These are phyloP conservation scores for Calonectria hawksworthii DNA, from an alignment of 2,329 filamentous ascomycete species.

Conservation along the genomic window DNA sequence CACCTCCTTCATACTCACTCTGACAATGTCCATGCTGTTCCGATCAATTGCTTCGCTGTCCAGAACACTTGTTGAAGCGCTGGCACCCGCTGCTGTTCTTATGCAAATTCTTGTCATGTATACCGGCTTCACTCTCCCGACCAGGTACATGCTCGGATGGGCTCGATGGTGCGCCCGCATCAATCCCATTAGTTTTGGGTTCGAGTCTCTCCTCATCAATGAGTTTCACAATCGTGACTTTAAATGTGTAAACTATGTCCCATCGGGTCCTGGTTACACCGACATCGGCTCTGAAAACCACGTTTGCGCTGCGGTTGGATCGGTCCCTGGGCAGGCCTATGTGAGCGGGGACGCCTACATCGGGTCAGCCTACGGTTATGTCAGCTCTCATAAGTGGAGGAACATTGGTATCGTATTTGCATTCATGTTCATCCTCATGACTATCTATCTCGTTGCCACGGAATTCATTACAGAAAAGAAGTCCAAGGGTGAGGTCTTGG, in stretches of 20 bases:
- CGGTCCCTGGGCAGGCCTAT: not conserved
- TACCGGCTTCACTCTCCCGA: slow-evolving; percentile 64
- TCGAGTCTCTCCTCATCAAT: slow-evolving; percentile 75
- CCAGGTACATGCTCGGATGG: slow-evolving; percentile 69
- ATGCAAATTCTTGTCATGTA: slow-evolving; percentile 44
- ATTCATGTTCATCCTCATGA: slow-evolving; percentile 49
- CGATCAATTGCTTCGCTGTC: slow-evolving; percentile 57
- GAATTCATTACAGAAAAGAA: slow-evolving; percentile 62
- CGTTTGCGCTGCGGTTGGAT: slow-evolving; percentile 12
- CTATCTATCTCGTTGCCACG: slow-evolving; percentile 61
- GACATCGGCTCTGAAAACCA: not conserved
- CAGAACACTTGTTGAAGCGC: not conserved
- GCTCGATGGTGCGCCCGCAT: slow-evolving; percentile 76
- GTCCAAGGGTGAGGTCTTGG: slow-evolving; percentile 72
- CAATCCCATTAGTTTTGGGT: slow-evolving; percentile 74
- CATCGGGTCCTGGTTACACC: slow-evolving; percentile 6
- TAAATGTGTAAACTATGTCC: slow-evolving; percentile 31
- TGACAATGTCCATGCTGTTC: slow-evolving; percentile 72
- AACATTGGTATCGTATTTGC: slow-evolving; percentile 69
- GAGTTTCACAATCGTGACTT: slow-evolving; percentile 63
- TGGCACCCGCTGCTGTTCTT: slow-evolving; percentile 52
- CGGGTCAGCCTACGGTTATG: not conserved
- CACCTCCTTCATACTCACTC: slow-evolving; percentile 62
- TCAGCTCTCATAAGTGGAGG: slow-evolving; percentile 5
- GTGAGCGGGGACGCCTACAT: not conserved